Evolutionary conservation across 2,329 filamentous ascomycete genomes (phyloP).

Genomic region (Calonectria leucothoes): DNA sequence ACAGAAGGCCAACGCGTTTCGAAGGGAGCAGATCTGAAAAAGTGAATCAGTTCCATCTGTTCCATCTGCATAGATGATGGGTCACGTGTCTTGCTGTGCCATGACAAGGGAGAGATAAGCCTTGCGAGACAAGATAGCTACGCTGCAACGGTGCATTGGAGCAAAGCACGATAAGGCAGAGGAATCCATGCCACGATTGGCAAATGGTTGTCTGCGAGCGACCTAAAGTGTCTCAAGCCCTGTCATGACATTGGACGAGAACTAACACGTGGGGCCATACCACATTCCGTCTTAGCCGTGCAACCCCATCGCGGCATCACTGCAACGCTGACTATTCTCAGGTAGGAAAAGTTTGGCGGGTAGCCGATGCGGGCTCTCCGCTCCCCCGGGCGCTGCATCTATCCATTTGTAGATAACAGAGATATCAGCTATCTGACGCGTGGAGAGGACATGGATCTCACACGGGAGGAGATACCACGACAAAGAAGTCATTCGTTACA

Average conservation of each 20-base stretch:
- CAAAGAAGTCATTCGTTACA: too few species aligned
- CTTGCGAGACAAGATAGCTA: background rate
- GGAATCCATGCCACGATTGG: background rate
- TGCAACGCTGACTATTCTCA: too few species aligned
- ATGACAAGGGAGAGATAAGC: background rate
- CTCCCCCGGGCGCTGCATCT: too few species aligned
- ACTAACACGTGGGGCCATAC: background rate
- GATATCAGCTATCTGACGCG: too few species aligned
- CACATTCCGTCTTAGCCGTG: background rate
- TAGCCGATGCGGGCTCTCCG: too few species aligned
- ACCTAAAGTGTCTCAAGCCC: background rate
- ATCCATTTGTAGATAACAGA: too few species aligned
- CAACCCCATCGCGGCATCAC: too few species aligned
- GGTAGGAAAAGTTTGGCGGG: too few species aligned
- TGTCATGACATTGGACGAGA: background rate
- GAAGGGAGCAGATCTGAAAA: background rate
- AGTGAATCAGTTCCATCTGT: background rate
- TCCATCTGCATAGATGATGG: background rate
- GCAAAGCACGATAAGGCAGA: background rate
- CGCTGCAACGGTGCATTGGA: background rate
- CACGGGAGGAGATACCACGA: too few species aligned
- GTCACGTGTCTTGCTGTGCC: background rate
- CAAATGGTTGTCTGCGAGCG: background rate
- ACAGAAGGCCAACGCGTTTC: background rate
- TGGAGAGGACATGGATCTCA: too few species aligned